A percentile compares a stretch with the other conserved stretches of the same genome.
Evolutionary conservation across 1,284 basidiomycete species (phyloP).

Genomic region (Sporisorium scitamineum): DNA sequence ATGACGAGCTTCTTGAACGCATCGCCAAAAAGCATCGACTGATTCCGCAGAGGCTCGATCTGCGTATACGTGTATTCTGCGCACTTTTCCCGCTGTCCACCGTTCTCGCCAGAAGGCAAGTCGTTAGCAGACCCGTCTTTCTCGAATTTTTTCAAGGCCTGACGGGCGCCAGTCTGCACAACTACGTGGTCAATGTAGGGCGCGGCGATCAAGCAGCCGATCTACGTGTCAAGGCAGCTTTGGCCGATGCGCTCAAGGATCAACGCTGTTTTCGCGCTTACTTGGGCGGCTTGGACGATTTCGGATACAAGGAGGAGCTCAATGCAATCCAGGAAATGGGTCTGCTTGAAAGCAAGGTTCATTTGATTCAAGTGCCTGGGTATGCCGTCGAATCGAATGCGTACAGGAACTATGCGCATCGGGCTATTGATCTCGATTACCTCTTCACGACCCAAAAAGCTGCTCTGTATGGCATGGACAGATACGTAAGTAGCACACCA

Average conservation of each 20-base stretch:
- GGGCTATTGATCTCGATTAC: conserved; percentile 41
- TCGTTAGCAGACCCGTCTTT: conserved; percentile 9
- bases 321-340: conserved; percentile 17
- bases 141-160: conserved; percentile 37
- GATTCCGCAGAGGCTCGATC: conserved; percentile 18
- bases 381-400: conserved; percentile 23
- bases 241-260: conserved; percentile 43
- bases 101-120: not conserved
- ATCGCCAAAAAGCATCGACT: conserved; percentile 39
- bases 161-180: conserved; percentile 24
- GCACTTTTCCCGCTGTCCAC: conserved; percentile 6
- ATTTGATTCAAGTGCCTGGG: conserved; percentile 42
- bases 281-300: conserved; percentile 48
- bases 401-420: conserved; percentile 28
- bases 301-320: conserved; percentile 41
- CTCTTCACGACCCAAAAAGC: conserved; percentile 23
- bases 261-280: conserved; percentile 36
- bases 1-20: conserved; percentile 23
- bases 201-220: conserved; percentile 40
- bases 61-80: conserved; percentile 33
- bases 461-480: not conserved
- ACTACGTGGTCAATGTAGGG: conserved; percentile 41
- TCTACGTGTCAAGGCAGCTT: conserved; percentile 36
- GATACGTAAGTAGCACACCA: conserved; percentile 22
- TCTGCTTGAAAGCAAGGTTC: conserved; percentile 30